Percentiles rank a stretch among this genome's conserved stretches.
Evolutionary conservation across 441 rosid genomes (phyloP).

Genomic region (Oxalis stricta): DNA sequence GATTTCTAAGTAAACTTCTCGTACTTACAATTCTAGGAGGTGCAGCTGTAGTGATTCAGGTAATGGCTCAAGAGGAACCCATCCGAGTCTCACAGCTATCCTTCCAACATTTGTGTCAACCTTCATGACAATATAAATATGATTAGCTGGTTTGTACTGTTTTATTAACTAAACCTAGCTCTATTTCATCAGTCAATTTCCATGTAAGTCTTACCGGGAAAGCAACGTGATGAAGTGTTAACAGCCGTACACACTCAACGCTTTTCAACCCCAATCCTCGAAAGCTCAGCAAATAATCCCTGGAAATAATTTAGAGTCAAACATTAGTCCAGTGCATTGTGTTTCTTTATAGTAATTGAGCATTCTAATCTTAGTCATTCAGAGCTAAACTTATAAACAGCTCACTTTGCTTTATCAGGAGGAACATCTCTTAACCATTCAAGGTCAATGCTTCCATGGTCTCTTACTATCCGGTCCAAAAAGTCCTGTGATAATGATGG

Average conservation of each 20-base stretch:
- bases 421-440: constrained; percentile 90
- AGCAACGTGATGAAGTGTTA: constrained; percentile 92
- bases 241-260: constrained; percentile 92
- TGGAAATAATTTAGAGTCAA: too few species aligned
- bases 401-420: constrained; percentile 79
- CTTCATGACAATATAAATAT: constrained; percentile 28
- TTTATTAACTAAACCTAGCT: constrained; percentile 8
- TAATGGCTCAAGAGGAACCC: constrained; percentile 97
- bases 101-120: constrained; percentile 98
- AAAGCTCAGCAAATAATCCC: constrained; percentile 81
- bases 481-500: constrained; percentile 57
- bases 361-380: too few species aligned
- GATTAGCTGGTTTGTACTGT: constrained; percentile 1
- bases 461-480: constrained; percentile 53
- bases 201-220: constrained; percentile 64
- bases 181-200: constrained; percentile 8
- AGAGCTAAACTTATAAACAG: constrained; percentile 7
- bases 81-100: constrained; percentile 94
- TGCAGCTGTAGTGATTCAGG: constrained; percentile 95
- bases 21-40: constrained; percentile 80
- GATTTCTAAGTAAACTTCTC: constrained; percentile 2
- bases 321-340: too few species aligned
- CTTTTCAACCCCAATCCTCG: constrained; percentile 93
- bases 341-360: too few species aligned
- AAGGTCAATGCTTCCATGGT: constrained; percentile 74